phyloP scores from a whole-genome alignment of 2,329 filamentous ascomycete genomes.

The Exophiala aquamarina region DNA sequence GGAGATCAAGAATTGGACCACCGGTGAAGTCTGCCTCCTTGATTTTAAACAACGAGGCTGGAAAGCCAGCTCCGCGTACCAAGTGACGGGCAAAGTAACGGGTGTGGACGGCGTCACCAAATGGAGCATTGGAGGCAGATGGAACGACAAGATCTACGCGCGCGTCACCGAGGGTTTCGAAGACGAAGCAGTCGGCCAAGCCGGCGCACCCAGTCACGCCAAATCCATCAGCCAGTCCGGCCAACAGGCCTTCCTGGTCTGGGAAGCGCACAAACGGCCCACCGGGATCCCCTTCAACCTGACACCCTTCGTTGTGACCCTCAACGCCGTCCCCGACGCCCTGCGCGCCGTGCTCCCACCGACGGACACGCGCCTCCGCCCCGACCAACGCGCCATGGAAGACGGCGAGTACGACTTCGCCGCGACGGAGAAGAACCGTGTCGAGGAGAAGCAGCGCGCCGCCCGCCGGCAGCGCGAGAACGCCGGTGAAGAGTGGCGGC shows the following conservation, averaged over 20 bases:
- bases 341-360: conserved; percentile 76
- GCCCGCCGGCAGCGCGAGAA: conserved; percentile 72
- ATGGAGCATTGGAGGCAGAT: conserved; percentile 88
- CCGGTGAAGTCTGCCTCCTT: conserved; percentile 81
- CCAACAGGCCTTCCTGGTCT: conserved; percentile 81
- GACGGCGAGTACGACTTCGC: conserved; percentile 96
- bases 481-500: conserved; percentile 75
- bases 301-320: conserved; percentile 90
- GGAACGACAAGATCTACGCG: conserved; percentile 97
- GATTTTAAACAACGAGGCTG: conserved; percentile 96
- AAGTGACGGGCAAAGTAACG: conserved; percentile 81
- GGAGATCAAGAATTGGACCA: conserved; percentile 97
- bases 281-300: conserved; percentile 92
- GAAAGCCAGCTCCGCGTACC: conserved; percentile 90
- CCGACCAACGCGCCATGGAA: conserved; percentile 97
- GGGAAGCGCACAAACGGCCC: conserved; percentile 83
- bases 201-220: conserved; percentile 53
- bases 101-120: conserved; percentile 76
- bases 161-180: conserved; percentile 90
- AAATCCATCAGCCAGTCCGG: conserved; percentile 33
- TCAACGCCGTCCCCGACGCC: conserved; percentile 89
- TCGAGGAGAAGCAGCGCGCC: conserved; percentile 87
- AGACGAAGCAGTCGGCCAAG: conserved; percentile 61
- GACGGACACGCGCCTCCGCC: conserved; percentile 88
- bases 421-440: conserved; percentile 86